Conservation (phyloP, 2,329 filamentous ascomycete genomes). For the Fusarium irregulare region DNA sequence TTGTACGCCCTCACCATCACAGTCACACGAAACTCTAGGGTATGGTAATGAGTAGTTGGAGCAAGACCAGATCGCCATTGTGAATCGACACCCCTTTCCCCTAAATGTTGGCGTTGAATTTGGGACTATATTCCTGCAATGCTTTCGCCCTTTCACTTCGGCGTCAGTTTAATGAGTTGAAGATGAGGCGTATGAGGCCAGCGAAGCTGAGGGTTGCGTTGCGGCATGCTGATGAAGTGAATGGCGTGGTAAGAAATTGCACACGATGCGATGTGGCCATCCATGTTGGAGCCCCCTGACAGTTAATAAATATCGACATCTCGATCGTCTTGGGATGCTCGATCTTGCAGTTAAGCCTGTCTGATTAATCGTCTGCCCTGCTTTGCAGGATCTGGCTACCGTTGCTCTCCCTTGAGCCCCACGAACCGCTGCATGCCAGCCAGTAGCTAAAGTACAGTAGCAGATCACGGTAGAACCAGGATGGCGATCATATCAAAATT, state of each 20-base stretch:
- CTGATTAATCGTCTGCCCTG: slow-evolving; percentile 34
- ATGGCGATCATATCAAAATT: slow-evolving; percentile 3
- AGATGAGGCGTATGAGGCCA: slow-evolving; percentile 29
- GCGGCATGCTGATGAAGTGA: slow-evolving; percentile 15
- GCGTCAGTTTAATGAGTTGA: not conserved
- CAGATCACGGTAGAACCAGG: slow-evolving; percentile 21
- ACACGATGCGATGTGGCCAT: slow-evolving; percentile 6
- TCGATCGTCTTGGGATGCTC: slow-evolving; percentile 27
- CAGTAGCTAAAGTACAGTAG: slow-evolving; percentile 17
- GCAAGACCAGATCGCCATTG: not conserved
- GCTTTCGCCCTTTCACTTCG: not conserved
- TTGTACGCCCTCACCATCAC: not conserved
- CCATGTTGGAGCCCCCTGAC: slow-evolving; percentile 9
- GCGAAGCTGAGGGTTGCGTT: slow-evolving; percentile 15
- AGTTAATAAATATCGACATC: slow-evolving; percentile 20
- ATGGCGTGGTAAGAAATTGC: slow-evolving; percentile 29
- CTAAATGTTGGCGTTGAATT: not conserved
- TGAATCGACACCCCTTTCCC: not conserved
- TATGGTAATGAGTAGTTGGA: not conserved
- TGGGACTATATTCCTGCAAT: not conserved
- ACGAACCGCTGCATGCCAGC: slow-evolving; percentile 40
- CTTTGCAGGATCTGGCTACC: slow-evolving; percentile 33
- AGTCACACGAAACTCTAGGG: not conserved
- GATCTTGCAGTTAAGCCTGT: slow-evolving; percentile 35
- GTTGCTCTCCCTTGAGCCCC: slow-evolving; percentile 30